Base-by-base conservation (phyloP, 495 filamentous ascomycete species). In the Cercophora scortea region DNA sequence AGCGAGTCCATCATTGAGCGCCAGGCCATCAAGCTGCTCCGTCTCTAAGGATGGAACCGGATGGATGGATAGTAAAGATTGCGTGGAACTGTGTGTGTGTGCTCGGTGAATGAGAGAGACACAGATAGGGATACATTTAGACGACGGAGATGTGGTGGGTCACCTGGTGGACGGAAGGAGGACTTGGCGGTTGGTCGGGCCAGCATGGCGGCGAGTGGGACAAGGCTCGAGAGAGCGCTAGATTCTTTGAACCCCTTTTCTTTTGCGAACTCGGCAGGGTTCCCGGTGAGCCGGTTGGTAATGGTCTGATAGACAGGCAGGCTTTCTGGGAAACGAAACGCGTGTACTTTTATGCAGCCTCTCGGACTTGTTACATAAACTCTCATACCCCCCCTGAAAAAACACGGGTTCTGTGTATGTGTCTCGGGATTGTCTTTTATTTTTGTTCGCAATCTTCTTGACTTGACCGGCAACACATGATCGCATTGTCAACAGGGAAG, bases 21-120 rank as follows among this genome's bases (percentile, higher is more conserved):
- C 53, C 89, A 89, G 67, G 83, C 88, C 52, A 86, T 81, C 51
- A 95, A 94, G 79, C 70, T 96, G 50, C 76, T 96, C 61, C 80
- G 85, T 42, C 72, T 95, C 88, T 66, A 62, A 54, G 39, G 18
- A 42, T 13, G 15, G 15, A 9, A 43, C n/a, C 3, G 10, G 42
- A n/a, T 19, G 55, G 55, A n/a, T 19, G 55, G 55, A 49, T 53
- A 33, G 41, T 6, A 32, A 13, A 49, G 15, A 39, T 6, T n/a
- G 33, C 32, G 47, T 19, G 36, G 36, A 11, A 36, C 34, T 36
- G 34, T 36, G 3, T 25, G 2, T 25, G 2, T 25, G 25, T 25
- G 25, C 25, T 25, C 5, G 25, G 25, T 25, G 5, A 2, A 5
- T 2, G 25, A 25, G 25, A 25, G 25, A 25, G 25, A 25, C 2